These are phyloP conservation scores for Pythium oligandrum DNA, from an alignment of 352 stramenopile genomes.

Conservation along the genomic window DNA sequence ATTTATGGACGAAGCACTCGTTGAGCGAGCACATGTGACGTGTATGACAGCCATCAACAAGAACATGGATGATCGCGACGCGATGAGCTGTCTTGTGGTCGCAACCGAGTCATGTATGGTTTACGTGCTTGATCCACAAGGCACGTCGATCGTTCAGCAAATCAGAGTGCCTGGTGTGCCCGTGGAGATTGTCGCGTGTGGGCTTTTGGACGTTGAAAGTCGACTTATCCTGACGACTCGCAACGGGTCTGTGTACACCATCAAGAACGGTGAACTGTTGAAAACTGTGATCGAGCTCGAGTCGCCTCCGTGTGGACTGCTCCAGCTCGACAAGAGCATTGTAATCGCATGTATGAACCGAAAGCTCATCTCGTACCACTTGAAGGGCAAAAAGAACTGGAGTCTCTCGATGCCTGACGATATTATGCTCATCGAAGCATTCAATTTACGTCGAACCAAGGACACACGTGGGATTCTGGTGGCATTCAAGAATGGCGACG, in stretches of 20 bases:
- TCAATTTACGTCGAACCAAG: slow-evolving; percentile 67
- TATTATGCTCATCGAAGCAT: slow-evolving; percentile 77
- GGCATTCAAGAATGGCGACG: slow-evolving; percentile 77
- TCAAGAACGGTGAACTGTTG: slow-evolving; percentile 89
- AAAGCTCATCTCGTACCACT: slow-evolving; percentile 82
- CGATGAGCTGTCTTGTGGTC: slow-evolving; percentile 79
- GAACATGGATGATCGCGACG: slow-evolving; percentile 81
- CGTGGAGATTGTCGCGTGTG: slow-evolving; percentile 70
- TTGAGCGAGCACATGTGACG: slow-evolving; percentile 75
- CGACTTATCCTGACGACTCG: slow-evolving; percentile 84
- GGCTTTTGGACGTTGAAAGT: slow-evolving; percentile 80
- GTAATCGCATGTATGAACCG: slow-evolving; percentile 86
- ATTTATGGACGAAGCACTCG: slow-evolving; percentile 72
- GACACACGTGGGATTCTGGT: slow-evolving; percentile 79
- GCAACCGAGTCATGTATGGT: slow-evolving; percentile 82
- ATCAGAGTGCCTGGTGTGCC: slow-evolving; percentile 64
- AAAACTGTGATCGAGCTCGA: slow-evolving; percentile 87
- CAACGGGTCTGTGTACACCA: slow-evolving; percentile 83
- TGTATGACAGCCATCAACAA: slow-evolving; percentile 89
- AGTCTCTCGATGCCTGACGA: slow-evolving; percentile 78
- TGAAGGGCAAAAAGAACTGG: slow-evolving; percentile 92
- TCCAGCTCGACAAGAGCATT: slow-evolving; percentile 82
- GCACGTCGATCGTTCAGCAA: slow-evolving; percentile 64
- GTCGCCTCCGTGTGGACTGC: slow-evolving; percentile 58
- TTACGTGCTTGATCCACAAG: slow-evolving; percentile 71